Base-by-base conservation (phyloP, 148 eudicot species). In the Talinum fruticosum region DNA sequence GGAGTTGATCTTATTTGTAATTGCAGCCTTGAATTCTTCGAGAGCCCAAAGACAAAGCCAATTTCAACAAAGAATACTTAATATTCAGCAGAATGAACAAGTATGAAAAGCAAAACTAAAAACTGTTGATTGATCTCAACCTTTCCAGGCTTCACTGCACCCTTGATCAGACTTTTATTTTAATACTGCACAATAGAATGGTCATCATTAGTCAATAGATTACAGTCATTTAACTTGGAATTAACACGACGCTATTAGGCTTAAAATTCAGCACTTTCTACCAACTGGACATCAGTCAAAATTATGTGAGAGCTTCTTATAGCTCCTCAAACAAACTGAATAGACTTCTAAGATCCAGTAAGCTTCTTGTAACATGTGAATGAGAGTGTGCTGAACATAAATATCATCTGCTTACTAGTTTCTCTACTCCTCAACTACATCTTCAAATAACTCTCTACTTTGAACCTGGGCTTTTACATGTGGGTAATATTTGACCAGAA, bases 391-490 rank as follows among this genome's bases (percentile, higher is more conserved):
- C 57, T 30, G 33, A 12, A 35, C 29, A 77, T 15, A 74, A 53
- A 38, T 32, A 32, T 41, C 32, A 61, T 61, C 38, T 19, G 32
- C 71, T 61, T 16, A 90, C 99, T 95, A 87, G 89, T 82, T 91
- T 96, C 83, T 85, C 90, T 38, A 93, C 87, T 96, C 99, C 81
- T 96, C 99, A 32, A 81, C 80, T 68, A 96, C 92, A 84, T 96
- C 99, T 82, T 91, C 95, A 84, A 96, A 96, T 81, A 96, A 76
- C 74, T 93, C 99, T 87, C 93, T 90, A 86, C 41, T 94, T 90
- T 49, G 93, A 87, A 26, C 99, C 99, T 29, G 94, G 85, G 47
- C 87, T 87, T 79, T 96, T 96, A 64, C 97, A 93, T 19, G 97
- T 33, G 95, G 86, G 72, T 80, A 80, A 81, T 91, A 96, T 88